These are phyloP conservation scores for Antarctomyces pellizariae DNA, from an alignment of 495 filamentous ascomycete species.

Conservation along the genomic window DNA sequence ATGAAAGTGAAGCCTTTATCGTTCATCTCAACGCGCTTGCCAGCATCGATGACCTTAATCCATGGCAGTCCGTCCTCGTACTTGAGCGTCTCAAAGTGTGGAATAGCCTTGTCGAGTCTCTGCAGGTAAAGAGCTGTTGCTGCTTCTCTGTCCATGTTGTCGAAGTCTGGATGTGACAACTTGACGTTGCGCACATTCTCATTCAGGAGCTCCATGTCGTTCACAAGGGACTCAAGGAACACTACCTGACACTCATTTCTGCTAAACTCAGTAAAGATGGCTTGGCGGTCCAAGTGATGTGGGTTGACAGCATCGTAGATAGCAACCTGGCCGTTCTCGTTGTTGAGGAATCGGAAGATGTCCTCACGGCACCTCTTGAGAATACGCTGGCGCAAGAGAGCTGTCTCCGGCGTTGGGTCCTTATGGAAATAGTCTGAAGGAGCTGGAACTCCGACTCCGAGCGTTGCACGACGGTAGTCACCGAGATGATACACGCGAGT, in stretches of 20 bases:
- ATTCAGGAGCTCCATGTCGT: constrained; percentile 79
- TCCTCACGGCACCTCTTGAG: constrained; percentile 94
- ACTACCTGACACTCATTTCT: constrained; percentile 88
- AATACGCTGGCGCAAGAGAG: constrained; percentile 85
- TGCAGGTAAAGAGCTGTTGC: constrained; percentile 78
- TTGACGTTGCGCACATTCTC: constrained; percentile 96
- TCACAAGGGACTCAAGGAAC: constrained; percentile 89
- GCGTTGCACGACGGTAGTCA: constrained; percentile 81
- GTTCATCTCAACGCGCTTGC: constrained; percentile 77
- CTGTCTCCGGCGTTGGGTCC: constrained; percentile 70
- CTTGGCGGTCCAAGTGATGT: constrained; percentile 54
- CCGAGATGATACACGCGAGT: constrained; percentile 93
- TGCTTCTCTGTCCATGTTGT: constrained; percentile 74
- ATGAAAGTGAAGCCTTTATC: constrained; percentile 91
- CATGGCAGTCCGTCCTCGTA: constrained; percentile 85
- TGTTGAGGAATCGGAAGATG: constrained; percentile 83
- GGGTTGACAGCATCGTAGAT: constrained; percentile 99
- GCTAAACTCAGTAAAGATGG: constrained; percentile 83
- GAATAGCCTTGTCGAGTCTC: constrained; percentile 77
- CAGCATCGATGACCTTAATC: constrained; percentile 98
- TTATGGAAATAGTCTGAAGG: constrained; percentile 97
- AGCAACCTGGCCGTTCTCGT: constrained; percentile 94
- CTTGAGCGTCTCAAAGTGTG: constrained; percentile 90
- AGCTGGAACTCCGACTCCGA: constrained; percentile 66
- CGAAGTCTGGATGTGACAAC: constrained; percentile 95